Percentiles rank a stretch among this genome's conserved stretches.
These are phyloP conservation scores for Perilla frutescens DNA, from an alignment of 257 asterid species.

Conservation along the genomic window DNA sequence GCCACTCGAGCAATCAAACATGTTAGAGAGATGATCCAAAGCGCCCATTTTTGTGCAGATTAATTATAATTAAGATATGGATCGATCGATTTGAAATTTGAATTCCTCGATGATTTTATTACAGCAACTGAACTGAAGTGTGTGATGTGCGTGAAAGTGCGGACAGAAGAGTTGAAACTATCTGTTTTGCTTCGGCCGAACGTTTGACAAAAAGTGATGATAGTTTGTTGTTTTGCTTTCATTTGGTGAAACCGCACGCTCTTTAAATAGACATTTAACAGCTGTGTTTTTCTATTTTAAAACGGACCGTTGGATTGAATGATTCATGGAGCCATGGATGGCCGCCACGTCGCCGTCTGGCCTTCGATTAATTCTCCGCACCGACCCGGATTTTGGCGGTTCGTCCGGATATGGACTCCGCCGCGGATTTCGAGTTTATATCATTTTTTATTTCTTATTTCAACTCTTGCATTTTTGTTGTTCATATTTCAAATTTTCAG, in stretches of 20 bases:
- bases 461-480: too few species aligned
- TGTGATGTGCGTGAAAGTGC: background rate
- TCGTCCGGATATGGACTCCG: constrained; percentile 3
- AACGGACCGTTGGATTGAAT: constrained; percentile 36
- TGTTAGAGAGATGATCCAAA: constrained; percentile 77
- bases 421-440: too few species aligned
- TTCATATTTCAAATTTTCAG: too few species aligned
- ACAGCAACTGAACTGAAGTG: background rate
- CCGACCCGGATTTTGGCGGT: constrained; percentile 45
- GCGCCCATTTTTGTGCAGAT: constrained; percentile 58
- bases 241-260: background rate
- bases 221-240: constrained; percentile 17
- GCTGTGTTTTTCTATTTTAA: background rate
- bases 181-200: background rate
- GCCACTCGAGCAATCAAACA: constrained; percentile 74
- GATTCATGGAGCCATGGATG: background rate
- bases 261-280: constrained; percentile 20
- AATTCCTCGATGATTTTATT: background rate
- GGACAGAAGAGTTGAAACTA: background rate
- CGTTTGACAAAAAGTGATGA: background rate
- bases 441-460: too few species aligned
- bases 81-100: too few species aligned
- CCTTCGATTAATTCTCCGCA: constrained; percentile 21
- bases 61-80: too few species aligned
- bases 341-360: constrained; percentile 35